A percentile compares a stretch with the other conserved stretches of the same genome.
These are phyloP conservation scores for Geotrichum restrictum DNA, from an alignment of 1,139 yeast genomes.

Conservation along the genomic window DNA sequence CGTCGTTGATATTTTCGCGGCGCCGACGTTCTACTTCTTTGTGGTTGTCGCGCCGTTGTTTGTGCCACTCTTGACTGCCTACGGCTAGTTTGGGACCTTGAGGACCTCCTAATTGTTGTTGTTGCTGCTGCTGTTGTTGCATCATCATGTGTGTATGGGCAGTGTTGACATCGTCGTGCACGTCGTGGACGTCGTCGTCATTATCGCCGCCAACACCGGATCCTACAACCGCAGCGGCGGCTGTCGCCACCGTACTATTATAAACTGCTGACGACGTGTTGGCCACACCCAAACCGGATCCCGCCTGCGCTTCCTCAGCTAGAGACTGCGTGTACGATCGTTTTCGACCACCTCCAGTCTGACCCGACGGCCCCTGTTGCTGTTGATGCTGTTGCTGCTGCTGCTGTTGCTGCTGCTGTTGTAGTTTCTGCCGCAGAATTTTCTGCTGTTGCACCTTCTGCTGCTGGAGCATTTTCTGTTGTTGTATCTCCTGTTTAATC, in stretches of 20 bases:
- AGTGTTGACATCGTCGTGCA: not conserved
- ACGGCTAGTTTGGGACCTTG: constrained; percentile 42
- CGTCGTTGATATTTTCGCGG: constrained; percentile 85
- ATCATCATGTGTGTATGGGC: constrained; percentile 4
- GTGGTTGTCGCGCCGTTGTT: constrained; percentile 81
- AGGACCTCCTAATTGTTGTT: not conserved
- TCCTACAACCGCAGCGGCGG: constrained; percentile 11
- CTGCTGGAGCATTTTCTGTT: constrained; percentile 2
- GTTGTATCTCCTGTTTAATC: constrained; percentile 1
- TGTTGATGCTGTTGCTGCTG: constrained; percentile 8
- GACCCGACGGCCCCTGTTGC: not conserved
- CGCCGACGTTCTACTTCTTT: constrained; percentile 97
- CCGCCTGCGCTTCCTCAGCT: not conserved
- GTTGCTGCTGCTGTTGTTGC: constrained; percentile 1
- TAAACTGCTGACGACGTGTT: constrained; percentile 6
- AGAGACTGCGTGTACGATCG: constrained; percentile 3
- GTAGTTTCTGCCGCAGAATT: not conserved
- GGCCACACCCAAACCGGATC: constrained; percentile 1
- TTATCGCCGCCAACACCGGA: not conserved
- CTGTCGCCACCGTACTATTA: constrained; percentile 11
- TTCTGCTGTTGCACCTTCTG: constrained; percentile 1
- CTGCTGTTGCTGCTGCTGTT: not conserved
- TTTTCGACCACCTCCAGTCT: constrained; percentile 1
- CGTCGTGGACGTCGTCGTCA: not conserved
- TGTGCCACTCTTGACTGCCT: constrained; percentile 81